phyloP scores from a whole-genome alignment of 2,329 filamentous ascomycete genomes.

The Ceratocystiopsis brevicomis region DNA sequence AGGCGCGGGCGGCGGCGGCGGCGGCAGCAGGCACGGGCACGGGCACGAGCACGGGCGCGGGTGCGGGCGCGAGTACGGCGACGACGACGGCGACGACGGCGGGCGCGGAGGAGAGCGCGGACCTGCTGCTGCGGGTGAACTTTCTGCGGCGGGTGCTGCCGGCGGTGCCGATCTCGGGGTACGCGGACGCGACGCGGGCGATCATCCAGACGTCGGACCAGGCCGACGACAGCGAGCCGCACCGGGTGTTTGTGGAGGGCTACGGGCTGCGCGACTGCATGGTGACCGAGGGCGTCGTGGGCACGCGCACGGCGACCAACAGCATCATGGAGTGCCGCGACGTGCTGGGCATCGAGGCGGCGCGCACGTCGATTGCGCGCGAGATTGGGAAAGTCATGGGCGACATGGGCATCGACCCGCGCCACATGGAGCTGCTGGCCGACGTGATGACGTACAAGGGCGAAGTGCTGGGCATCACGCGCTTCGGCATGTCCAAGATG shows the following conservation, averaged over 20 bases:
- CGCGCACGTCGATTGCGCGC: conserved; percentile 66
- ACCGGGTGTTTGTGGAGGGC: conserved; percentile 65
- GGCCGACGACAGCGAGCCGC: conserved; percentile 33
- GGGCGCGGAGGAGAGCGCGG: conserved; percentile 29
- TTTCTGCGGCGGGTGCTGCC: conserved; percentile 69
- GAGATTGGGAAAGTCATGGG: conserved; percentile 86
- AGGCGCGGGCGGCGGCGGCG: conserved; percentile 25
- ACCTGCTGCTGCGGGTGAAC: conserved; percentile 62
- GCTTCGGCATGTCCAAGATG: conserved; percentile 93
- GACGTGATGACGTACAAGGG: conserved; percentile 99
- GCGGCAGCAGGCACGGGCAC: conserved; percentile 13
- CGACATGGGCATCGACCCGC: conserved; percentile 87
- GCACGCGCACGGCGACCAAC: conserved; percentile 57
- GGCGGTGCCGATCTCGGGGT: conserved; percentile 71
- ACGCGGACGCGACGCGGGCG: conserved; percentile 66
- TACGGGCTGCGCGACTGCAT: conserved; percentile 82
- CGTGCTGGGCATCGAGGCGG: conserved; percentile 87
- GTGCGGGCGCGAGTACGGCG: conserved; percentile 17
- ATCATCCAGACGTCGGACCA: conserved; percentile 70
- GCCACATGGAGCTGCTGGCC: conserved; percentile 91
- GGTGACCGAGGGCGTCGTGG: conserved; percentile 80
- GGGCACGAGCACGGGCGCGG: conserved; percentile 7
- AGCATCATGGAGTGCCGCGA: conserved; percentile 77
- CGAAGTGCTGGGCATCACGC: conserved; percentile 87
- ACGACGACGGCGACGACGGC: conserved; percentile 21